A percentile compares a stretch with the other conserved stretches of the same genome.
Evolutionary conservation across 208 protist genomes (phyloP).

Genomic region (Trypanosoma theileri): DNA sequence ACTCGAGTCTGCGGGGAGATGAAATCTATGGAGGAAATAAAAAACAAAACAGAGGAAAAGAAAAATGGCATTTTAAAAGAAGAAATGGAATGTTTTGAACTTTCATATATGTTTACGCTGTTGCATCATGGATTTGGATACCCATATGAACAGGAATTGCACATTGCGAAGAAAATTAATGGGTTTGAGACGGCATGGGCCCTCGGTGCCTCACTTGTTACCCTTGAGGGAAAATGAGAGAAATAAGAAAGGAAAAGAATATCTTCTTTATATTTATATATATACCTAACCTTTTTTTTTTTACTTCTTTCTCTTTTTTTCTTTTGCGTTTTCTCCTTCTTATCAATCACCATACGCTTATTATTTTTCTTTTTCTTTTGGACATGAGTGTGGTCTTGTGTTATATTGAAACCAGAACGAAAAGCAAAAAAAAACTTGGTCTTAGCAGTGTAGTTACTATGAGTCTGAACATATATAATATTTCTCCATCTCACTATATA

Average conservation of each 20-base stretch:
- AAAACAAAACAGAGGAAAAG: neutral
- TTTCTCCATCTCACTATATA: too few relatives aligned
- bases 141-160: conserved; percentile 43
- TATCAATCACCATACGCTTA: too few relatives aligned
- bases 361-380: neutral
- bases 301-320: too few relatives aligned
- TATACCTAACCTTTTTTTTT: conserved; percentile 4
- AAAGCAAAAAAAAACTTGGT: too few relatives aligned
- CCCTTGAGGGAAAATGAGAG: conserved; percentile 7
- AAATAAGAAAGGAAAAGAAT: too few relatives aligned
- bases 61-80: conserved; percentile 33
- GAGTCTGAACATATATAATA: too few relatives aligned
- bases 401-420: too few relatives aligned
- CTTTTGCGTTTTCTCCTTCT: too few relatives aligned
- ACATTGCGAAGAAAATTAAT: conserved; percentile 80
- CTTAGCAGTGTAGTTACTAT: too few relatives aligned
- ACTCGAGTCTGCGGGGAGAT: conserved; percentile 23
- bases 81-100: conserved; percentile 75
- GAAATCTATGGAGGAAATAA: conserved; percentile 31
- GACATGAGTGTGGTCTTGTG: too few relatives aligned
- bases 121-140: conserved; percentile 65
- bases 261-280: conserved; percentile 13
- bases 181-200: conserved; percentile 80
- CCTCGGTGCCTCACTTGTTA: conserved; percentile 69
- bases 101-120: conserved; percentile 70